These are phyloP conservation scores for Mycena kentingensis DNA, from an alignment of 768 basidiomycete genomes.

Conservation along the genomic window DNA sequence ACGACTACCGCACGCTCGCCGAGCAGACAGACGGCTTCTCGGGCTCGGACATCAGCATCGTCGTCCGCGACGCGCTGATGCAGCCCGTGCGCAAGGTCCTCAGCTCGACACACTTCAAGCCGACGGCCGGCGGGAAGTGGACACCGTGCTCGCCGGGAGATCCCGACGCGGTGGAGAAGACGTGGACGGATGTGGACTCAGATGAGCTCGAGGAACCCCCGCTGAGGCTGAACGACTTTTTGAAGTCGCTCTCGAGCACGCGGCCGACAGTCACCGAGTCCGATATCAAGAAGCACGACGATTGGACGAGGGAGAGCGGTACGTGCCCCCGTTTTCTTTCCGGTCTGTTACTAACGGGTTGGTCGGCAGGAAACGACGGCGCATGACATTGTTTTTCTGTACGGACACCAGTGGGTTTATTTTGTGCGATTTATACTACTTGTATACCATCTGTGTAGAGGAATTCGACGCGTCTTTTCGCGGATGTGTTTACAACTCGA, in stretches of 20 bases:
- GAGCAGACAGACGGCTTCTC: constrained; percentile 92
- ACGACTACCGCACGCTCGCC: constrained; percentile 82
- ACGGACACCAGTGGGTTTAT: too few species aligned
- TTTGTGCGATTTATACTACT: too few species aligned
- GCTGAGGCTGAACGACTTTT: constrained; percentile 74
- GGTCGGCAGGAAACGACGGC: constrained; percentile 33
- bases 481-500: too few species aligned
- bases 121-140: constrained; percentile 60
- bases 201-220: constrained; percentile 92
- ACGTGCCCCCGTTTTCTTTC: constrained; percentile 33
- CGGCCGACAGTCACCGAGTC: constrained; percentile 87
- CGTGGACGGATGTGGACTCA: constrained; percentile 85
- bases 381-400: constrained; percentile 25
- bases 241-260: constrained; percentile 75
- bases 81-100: constrained; percentile 97
- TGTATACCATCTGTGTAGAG: too few species aligned
- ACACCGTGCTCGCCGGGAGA: constrained; percentile 98
- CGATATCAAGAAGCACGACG: constrained; percentile 82
- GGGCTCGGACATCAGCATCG: constrained; percentile 91
- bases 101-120: constrained; percentile 93
- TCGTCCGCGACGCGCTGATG: constrained; percentile 97
- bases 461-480: too few species aligned
- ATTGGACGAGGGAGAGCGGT: constrained; percentile 88
- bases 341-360: background rate
- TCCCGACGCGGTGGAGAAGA: constrained; percentile 78